A percentile compares a stretch with the other conserved stretches of the same genome.
phyloP scores from a whole-genome alignment of 106 monocot genomes.

The Apostasia ramifera region DNA sequence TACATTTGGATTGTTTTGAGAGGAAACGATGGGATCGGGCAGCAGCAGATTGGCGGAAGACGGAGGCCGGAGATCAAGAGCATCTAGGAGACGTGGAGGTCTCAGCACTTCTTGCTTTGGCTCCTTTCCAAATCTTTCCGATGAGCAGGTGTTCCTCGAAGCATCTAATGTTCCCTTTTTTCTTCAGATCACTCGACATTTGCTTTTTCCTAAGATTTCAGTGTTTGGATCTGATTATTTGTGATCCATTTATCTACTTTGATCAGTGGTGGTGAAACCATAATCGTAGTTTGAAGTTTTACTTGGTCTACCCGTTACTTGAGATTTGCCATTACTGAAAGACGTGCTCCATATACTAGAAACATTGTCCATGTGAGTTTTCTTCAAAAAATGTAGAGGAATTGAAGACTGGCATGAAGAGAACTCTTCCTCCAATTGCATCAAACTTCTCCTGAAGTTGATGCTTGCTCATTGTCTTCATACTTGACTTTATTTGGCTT shows the following conservation, averaged over 20 bases:
- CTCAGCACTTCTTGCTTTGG: slow-evolving; percentile 2
- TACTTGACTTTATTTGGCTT: no score
- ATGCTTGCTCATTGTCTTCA: no score
- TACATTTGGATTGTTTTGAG: neutral
- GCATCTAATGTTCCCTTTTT: neutral
- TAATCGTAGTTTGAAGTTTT: neutral
- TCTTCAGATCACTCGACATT: no score
- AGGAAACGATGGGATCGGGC: neutral
- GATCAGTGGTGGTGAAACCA: neutral
- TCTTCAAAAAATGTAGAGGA: neutral
- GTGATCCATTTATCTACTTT: neutral
- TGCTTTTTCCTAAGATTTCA: neutral
- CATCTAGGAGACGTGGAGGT: neutral
- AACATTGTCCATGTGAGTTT: neutral
- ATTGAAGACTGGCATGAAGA: no score
- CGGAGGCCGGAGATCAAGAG: neutral
- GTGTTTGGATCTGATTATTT: neutral
- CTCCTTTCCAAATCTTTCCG: neutral
- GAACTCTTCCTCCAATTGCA: no score
- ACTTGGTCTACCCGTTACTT: neutral
- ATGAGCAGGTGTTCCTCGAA: neutral
- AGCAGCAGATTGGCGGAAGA: slow-evolving; percentile 1
- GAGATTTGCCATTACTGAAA: neutral
- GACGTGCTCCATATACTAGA: neutral
- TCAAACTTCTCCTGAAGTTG: no score